Evolutionary conservation across 75 land plant species (phyloP).

Genomic region (Chamaecyparis obtusa): DNA sequence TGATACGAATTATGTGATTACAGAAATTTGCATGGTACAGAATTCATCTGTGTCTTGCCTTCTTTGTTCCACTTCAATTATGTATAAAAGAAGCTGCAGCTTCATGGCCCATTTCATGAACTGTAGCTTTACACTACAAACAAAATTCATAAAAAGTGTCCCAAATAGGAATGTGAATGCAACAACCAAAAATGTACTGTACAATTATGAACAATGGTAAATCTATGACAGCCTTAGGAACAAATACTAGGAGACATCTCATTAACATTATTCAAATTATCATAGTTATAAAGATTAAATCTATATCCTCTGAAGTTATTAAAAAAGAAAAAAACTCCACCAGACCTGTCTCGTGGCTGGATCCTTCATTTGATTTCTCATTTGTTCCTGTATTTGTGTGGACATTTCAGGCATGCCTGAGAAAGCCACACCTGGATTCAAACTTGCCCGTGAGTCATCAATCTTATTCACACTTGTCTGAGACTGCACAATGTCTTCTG

Average conservation of each 20-base stretch:
- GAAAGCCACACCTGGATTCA: conserved; percentile 16
- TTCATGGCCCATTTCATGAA: not conserved
- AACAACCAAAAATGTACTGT: not conserved
- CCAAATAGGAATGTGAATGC: not conserved
- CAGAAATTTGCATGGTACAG: not conserved
- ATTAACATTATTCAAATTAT: not conserved
- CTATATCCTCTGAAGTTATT: not conserved
- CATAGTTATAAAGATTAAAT: not conserved
- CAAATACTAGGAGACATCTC: not conserved
- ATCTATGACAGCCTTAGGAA: not conserved
- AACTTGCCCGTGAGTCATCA: conserved; percentile 15
- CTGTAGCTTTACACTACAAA: not conserved
- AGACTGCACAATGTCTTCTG: not conserved
- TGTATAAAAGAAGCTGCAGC: not conserved
- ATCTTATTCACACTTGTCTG: conserved; percentile 22
- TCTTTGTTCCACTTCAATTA: not conserved
- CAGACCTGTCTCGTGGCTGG: conserved; percentile 90
- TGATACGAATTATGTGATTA: not conserved
- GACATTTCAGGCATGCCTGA: conserved; percentile 35
- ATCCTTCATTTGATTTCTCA: conserved; percentile 88
- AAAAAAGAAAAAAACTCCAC: not conserved
- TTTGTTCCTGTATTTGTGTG: conserved; percentile 72
- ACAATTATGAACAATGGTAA: not conserved
- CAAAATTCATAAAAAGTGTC: not conserved
- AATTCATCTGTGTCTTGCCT: not conserved